These are phyloP conservation scores for Heterobasidion parviporum DNA, from an alignment of 1,284 basidiomycete species.

Conservation along the genomic window DNA sequence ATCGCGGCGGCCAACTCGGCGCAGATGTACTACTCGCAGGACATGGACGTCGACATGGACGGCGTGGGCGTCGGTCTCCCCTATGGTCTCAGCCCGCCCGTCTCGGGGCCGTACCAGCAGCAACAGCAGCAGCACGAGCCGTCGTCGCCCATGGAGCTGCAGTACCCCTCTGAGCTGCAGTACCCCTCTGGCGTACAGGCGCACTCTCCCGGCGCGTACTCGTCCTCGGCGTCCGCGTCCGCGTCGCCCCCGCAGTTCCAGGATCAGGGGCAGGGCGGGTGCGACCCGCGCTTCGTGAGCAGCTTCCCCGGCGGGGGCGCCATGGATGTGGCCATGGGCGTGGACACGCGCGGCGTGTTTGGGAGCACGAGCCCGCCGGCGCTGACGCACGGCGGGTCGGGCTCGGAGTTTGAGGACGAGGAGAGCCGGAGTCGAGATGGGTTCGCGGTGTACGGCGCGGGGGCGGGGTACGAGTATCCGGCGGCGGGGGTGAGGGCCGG, in stretches of 20 bases:
- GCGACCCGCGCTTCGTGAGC: slow-evolving; percentile 18
- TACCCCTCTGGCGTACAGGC: not conserved
- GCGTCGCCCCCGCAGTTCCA: slow-evolving; percentile 5
- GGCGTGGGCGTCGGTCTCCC: too few species aligned
- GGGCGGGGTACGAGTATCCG: too few species aligned
- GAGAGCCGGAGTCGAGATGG: not conserved
- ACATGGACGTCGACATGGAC: slow-evolving; percentile 15
- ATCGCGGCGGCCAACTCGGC: slow-evolving; percentile 11
- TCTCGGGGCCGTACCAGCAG: too few species aligned
- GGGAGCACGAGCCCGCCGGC: slow-evolving; percentile 16
- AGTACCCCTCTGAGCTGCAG: not conserved
- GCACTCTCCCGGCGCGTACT: slow-evolving; percentile 17
- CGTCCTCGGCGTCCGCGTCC: slow-evolving; percentile 11
- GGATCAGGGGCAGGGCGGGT: not conserved
- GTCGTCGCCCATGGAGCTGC: too few species aligned
- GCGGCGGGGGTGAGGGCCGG: too few species aligned
- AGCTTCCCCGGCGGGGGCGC: not conserved
- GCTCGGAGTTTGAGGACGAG: slow-evolving; percentile 3
- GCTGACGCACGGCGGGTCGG: slow-evolving; percentile 5
- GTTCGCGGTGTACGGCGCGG: too few species aligned
- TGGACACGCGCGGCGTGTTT: slow-evolving; percentile 5
- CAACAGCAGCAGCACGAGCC: too few species aligned
- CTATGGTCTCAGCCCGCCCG: too few species aligned
- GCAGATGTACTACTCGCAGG: slow-evolving; percentile 17
- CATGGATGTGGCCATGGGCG: slow-evolving; percentile 3